phyloP scores from a whole-genome alignment of 2,329 filamentous ascomycete species.

The Colletotrichum sojae region DNA sequence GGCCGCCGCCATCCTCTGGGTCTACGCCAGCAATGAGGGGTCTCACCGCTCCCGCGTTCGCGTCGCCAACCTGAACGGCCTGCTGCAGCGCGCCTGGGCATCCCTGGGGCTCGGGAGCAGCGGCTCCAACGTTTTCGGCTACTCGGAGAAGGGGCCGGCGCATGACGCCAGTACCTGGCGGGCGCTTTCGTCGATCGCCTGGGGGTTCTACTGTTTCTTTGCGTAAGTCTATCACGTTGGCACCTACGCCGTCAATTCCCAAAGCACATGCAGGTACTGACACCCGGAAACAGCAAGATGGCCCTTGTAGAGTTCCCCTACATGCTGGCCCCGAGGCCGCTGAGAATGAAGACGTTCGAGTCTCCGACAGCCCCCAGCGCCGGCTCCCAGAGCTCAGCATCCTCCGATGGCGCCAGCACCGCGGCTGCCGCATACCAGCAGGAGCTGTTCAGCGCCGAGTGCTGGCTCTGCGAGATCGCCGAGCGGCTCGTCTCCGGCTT shows the following conservation, averaged over 20 bases:
- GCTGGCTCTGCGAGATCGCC: constrained; percentile 29
- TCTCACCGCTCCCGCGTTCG: background rate
- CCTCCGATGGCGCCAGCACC: background rate
- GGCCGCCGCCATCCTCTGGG: constrained; percentile 41
- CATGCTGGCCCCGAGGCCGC: background rate
- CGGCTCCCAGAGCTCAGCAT: background rate
- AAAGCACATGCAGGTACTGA: no score
- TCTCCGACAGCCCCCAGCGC: no score
- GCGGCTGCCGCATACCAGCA: background rate
- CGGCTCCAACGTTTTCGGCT: background rate
- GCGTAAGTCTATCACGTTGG: constrained; percentile 34
- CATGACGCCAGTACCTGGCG: constrained; percentile 13
- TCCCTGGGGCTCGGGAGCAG: background rate
- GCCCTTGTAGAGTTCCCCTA: constrained; percentile 5
- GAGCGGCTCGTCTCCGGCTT: constrained; percentile 6
- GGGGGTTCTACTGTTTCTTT: constrained; percentile 45
- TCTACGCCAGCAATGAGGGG: constrained; percentile 1
- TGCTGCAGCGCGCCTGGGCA: constrained; percentile 14
- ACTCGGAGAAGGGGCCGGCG: background rate
- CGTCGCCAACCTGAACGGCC: background rate
- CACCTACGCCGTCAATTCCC: no score
- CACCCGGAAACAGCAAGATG: constrained; percentile 4
- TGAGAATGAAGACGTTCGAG: constrained; percentile 25
- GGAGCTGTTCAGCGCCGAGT: constrained; percentile 19
- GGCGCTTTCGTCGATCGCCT: constrained; percentile 40